These are phyloP conservation scores for Hyparrhenia diplandra DNA, from an alignment of 176 grass and related monocot genomes.

Conservation along the genomic window DNA sequence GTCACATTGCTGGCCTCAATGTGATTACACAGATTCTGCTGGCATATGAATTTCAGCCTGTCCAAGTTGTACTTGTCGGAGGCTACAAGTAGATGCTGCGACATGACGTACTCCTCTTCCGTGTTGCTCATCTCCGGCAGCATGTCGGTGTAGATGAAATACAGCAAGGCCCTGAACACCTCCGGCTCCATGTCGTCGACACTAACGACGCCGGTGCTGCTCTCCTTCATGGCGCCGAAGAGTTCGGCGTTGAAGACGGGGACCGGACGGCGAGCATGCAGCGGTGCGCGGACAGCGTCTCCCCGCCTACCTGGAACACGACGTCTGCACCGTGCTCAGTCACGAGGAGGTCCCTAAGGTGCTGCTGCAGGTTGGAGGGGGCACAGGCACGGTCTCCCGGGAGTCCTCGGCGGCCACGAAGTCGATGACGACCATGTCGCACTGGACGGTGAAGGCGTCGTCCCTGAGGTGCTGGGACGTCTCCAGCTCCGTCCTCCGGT, in stretches of 20 bases:
- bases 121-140: background rate
- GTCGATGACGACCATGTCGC: too few relatives aligned
- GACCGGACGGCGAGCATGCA: background rate
- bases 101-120: background rate
- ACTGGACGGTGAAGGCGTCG: too few relatives aligned
- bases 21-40: conserved; percentile 5
- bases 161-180: too few relatives aligned
- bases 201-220: background rate
- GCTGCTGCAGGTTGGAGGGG: background rate
- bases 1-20: conserved; percentile 16
- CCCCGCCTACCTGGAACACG: background rate
- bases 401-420: too few relatives aligned
- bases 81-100: background rate
- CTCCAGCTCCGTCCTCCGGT: too few relatives aligned
- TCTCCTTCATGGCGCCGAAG: background rate
- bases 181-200: background rate
- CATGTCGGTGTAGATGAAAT: background rate
- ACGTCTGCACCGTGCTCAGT: background rate
- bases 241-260: background rate
- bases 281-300: background rate
- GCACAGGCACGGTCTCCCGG: background rate
- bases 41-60: conserved; percentile 12
- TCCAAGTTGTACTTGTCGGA: conserved; percentile 9
- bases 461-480: too few relatives aligned
- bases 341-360: background rate